Conservation (phyloP, 805 yeast species). For the Metschnikowia anglica region DNA sequence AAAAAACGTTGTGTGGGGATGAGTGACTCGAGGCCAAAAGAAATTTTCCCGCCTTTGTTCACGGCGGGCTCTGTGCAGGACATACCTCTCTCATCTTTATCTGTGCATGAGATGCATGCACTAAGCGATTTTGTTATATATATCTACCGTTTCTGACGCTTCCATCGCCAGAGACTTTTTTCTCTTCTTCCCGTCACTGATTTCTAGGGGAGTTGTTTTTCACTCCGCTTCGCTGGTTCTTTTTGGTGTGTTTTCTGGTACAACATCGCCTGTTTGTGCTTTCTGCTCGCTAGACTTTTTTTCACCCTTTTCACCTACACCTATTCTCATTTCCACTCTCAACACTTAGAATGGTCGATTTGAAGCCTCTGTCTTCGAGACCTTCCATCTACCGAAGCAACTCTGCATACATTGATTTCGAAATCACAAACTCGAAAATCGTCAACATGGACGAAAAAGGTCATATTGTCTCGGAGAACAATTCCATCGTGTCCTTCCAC, state of each 20-base stretch:
- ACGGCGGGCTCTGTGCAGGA: slow-evolving; percentile 3
- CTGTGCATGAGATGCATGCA: slow-evolving; percentile 12
- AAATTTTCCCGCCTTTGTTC: slow-evolving; percentile 1
- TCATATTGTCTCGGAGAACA: slow-evolving; percentile 16
- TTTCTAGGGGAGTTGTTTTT: no score
- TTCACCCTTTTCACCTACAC: background rate
- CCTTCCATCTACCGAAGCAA: slow-evolving; percentile 20
- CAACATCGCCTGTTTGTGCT: background rate
- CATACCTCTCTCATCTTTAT: slow-evolving; percentile 8
- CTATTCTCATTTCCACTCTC: background rate
- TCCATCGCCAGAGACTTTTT: background rate
- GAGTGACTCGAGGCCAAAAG: slow-evolving; percentile 3
- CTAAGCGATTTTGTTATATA: slow-evolving; percentile 5
- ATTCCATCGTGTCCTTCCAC: slow-evolving; percentile 16
- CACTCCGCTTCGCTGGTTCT: no score
- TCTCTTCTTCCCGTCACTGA: background rate
- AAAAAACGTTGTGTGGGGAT: slow-evolving; percentile 1
- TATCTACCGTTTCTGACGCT: background rate
- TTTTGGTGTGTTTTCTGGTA: no score
- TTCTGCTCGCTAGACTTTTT: background rate
- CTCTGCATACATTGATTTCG: slow-evolving; percentile 18
- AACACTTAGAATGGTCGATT: slow-evolving; percentile 12
- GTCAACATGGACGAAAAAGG: slow-evolving; percentile 23
- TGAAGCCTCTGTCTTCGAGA: slow-evolving; percentile 15
- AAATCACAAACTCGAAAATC: slow-evolving; percentile 19